Conservation (phyloP, 2,329 filamentous ascomycete genomes). For the Acrodontium crateriforme region DNA sequence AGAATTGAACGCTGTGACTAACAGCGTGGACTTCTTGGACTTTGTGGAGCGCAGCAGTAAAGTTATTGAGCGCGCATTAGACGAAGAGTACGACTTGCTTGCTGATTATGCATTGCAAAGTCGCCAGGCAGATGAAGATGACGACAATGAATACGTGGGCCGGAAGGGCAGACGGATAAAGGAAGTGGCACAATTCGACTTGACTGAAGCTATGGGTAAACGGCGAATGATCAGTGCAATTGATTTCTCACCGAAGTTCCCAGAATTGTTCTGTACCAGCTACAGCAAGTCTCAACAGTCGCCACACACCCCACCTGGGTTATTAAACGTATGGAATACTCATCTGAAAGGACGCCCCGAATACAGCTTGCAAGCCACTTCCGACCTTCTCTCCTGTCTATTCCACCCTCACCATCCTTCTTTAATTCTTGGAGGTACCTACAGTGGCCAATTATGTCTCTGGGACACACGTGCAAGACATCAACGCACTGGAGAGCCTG, state of each 20-base stretch:
- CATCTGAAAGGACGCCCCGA: conserved; percentile 90
- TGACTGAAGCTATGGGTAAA: conserved; percentile 74
- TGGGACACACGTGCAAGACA: conserved; percentile 85
- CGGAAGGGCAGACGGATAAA: conserved; percentile 64
- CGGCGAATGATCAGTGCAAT: conserved; percentile 97
- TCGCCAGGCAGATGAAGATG: conserved; percentile 62
- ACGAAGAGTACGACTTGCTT: conserved; percentile 91
- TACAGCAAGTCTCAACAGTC: conserved; percentile 62
- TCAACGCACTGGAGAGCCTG: conserved; percentile 51
- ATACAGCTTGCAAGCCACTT: conserved; percentile 92
- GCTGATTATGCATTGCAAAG: conserved; percentile 84
- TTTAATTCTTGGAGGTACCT: conserved; percentile 87
- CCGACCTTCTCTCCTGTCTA: conserved; percentile 85
- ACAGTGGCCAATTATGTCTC: conserved; percentile 87
- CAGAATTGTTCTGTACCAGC: conserved; percentile 79
- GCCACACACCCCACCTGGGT: conserved; percentile 81
- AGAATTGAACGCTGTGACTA: conserved; percentile 79
- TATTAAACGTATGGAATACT: conserved; percentile 94
- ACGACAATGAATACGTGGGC: conserved; percentile 62
- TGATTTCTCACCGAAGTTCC: conserved; percentile 84
- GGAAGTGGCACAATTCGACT: conserved; percentile 80
- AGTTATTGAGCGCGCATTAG: conserved; percentile 87
- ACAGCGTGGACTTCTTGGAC: conserved; percentile 83
- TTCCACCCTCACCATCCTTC: conserved; percentile 99
- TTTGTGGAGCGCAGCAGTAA: conserved; percentile 94